Conservation (phyloP, 805 yeast genomes). For the Spathaspora arborariae region DNA sequence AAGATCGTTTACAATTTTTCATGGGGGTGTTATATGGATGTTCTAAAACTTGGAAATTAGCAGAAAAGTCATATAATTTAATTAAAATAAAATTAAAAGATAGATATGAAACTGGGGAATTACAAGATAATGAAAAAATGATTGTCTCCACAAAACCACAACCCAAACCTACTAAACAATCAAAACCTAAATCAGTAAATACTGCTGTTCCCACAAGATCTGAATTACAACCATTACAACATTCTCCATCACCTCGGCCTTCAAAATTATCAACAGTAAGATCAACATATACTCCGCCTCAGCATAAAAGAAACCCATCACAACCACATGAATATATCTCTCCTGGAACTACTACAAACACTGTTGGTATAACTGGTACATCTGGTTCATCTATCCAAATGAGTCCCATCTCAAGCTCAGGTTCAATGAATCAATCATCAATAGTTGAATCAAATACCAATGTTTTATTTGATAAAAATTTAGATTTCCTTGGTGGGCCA, state of each 20-base stretch:
- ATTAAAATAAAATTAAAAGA: slow-evolving; percentile 32
- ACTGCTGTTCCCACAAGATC: background rate
- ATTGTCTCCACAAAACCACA: background rate
- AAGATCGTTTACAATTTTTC: slow-evolving; percentile 32
- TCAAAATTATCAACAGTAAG: slow-evolving; percentile 1
- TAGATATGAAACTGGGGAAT: slow-evolving; percentile 9
- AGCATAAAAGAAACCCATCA: background rate
- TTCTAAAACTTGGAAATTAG: slow-evolving; percentile 45
- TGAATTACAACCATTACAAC: background rate
- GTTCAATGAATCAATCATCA: slow-evolving; percentile 1
- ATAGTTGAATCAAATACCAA: slow-evolving; percentile 15
- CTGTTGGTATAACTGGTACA: background rate
- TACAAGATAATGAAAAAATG: background rate
- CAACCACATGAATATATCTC: background rate
- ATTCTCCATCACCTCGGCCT: background rate
- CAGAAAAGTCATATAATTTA: slow-evolving; percentile 41
- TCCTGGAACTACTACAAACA: background rate
- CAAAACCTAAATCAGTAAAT: background rate
- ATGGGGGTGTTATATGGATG: slow-evolving; percentile 38
- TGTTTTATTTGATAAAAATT: slow-evolving; percentile 15
- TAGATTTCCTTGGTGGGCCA: slow-evolving; percentile 48
- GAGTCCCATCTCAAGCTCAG: background rate
- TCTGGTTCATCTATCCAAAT: background rate
- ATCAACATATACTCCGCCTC: background rate
- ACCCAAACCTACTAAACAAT: background rate